Percentiles rank a stretch among this genome's conserved stretches.
phyloP scores from a whole-genome alignment of 179 eudicot species.

The Gypsophila paniculata region DNA sequence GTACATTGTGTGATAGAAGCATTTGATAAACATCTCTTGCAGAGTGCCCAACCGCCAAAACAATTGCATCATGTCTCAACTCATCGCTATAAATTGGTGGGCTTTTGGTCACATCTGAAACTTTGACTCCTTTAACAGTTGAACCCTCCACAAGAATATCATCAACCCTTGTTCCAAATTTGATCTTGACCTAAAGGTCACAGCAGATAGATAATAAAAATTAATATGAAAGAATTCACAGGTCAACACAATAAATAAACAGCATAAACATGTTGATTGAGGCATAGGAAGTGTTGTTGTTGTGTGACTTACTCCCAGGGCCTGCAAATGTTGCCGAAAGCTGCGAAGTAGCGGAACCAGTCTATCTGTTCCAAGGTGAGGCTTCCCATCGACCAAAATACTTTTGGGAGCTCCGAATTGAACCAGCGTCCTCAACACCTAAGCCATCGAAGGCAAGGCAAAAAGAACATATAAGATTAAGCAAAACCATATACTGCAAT shows the following conservation, averaged over 20 bases:
- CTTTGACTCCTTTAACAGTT: conserved; percentile 57
- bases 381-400: conserved; percentile 91
- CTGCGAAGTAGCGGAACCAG: conserved; percentile 79
- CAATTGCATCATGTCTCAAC: conserved; percentile 76
- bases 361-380: conserved; percentile 94
- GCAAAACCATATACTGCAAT: neutral
- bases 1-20: conserved; percentile 76
- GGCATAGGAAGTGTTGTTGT: neutral
- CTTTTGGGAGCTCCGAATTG: conserved; percentile 89
- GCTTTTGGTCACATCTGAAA: conserved; percentile 54
- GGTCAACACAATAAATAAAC: neutral
- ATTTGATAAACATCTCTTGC: conserved; percentile 91
- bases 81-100: conserved; percentile 34
- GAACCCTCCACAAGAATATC: conserved; percentile 68
- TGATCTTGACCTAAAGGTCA: conserved; percentile 59
- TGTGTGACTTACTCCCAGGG: conserved; percentile 62
- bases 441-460: conserved; percentile 19
- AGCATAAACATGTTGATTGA: neutral
- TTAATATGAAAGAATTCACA: neutral
- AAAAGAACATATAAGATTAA: conserved; percentile 7
- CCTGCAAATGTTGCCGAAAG: conserved; percentile 73
- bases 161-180: conserved; percentile 89
- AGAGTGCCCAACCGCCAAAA: conserved; percentile 93
- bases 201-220: conserved; percentile 3
- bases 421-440: conserved; percentile 89